Base-by-base conservation (phyloP, 2,329 filamentous ascomycete species). In the Monosporascus sp. region DNA sequence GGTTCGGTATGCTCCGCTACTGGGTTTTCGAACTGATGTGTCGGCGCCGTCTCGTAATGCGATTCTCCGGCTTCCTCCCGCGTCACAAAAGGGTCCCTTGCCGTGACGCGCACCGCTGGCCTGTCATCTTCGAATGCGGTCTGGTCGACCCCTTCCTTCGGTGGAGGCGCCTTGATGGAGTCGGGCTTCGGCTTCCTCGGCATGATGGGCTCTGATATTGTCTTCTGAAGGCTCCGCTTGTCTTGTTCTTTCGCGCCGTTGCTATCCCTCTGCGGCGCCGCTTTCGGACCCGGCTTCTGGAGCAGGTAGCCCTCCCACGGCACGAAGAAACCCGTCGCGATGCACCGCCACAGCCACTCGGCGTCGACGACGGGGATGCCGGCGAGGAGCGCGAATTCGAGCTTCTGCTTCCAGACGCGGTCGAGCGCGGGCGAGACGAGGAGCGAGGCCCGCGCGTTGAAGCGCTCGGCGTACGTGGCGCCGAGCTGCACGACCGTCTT, bases 291-390 rank as follows among this genome's bases (percentile, higher is more conserved):
- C 70, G 27, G 62, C 54, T 79, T 74, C 0, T 75, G 68, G 51
- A 78, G 81, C 52, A 81, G 63, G 49, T 71, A 82, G 6, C 68
- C 60, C 39, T 75, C 71, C 44, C 77, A 66, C 1, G 80, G 75
- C 3, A 74, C 68, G 3, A 73, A 70, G 56, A 61, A 72, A 5
- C 81, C 81, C 0, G 73, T 81, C 62, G 78, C 75, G 49, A 97
- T 84, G 59, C 88, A 94, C 49, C 86, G 80, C 85, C 89, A 94
- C 3, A 99, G 75, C 94, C 94, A 99, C 22, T 86, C 82, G 18
- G 83, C 82, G 7, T 81, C 81, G 11, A 97, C 88, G n/a, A 93
- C 83, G 2, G 91, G 89, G 11, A 97, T 86, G 5, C 80, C 79
- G 77, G 89, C 89, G 61, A 85, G 79, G 8, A 83, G 68, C 0